Conservation (phyloP, 345 rosid species). For the Abelmoschus esculentus region DNA sequence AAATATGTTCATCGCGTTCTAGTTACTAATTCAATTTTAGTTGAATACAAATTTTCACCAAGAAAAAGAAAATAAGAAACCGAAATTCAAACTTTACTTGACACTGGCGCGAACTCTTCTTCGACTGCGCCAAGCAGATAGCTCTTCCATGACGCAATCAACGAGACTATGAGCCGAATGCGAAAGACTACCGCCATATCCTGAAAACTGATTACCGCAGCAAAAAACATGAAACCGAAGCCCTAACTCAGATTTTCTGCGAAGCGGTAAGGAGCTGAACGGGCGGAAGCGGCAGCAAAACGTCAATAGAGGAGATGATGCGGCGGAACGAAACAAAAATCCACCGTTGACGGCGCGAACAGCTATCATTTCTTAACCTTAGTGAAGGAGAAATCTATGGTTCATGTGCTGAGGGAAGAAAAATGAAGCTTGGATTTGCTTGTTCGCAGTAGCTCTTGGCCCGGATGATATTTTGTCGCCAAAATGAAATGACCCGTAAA, state of each 20-base stretch:
- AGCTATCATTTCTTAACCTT: conserved; percentile 33
- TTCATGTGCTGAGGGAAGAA: conserved; percentile 8
- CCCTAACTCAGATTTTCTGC: conserved; percentile 26
- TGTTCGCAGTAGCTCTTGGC: background rate
- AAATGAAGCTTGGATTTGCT: background rate
- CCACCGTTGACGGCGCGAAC: conserved; percentile 47
- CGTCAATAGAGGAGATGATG: conserved; percentile 36
- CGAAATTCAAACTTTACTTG: conserved; percentile 33
- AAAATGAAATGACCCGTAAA: background rate
- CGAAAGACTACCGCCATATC: conserved; percentile 19
- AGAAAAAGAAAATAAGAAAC: background rate
- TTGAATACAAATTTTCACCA: background rate
- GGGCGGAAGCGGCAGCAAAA: conserved; percentile 34
- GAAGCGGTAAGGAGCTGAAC: conserved; percentile 27
- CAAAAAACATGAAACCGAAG: conserved; percentile 14
- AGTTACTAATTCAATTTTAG: background rate
- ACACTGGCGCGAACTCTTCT: conserved; percentile 53
- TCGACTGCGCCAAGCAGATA: conserved; percentile 12
- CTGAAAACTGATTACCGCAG: conserved; percentile 21
- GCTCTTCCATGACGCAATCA: conserved; percentile 31
- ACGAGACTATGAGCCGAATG: conserved; percentile 53
- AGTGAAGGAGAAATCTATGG: conserved; percentile 2
- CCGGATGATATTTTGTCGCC: background rate
- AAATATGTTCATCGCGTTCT: background rate
- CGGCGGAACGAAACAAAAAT: conserved; percentile 38